Base-by-base conservation (phyloP, 2,329 filamentous ascomycete species). In the Venturia nashicola region DNA sequence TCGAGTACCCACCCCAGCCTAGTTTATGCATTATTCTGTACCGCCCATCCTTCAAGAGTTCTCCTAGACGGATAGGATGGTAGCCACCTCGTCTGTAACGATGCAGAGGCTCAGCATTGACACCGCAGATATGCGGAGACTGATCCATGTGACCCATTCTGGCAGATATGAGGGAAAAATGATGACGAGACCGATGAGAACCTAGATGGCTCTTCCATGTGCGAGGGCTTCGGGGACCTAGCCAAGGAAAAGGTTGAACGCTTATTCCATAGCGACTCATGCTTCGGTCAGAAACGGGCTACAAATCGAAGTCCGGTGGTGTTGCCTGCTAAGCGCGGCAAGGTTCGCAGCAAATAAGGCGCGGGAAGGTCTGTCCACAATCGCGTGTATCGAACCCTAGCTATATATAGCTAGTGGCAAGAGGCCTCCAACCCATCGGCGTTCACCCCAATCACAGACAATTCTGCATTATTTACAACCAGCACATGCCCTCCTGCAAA, bases 91-190 rank as follows among this genome's bases (percentile, higher is more conserved):
- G 27, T 8, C 36, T 27, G 46, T 70, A 71, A 62, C 66, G 67
- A 64, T 70, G 62, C 20, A 69, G 48, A 66, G 68, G 67, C 32
- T 71, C 70, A 11, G 69, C 65, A 55, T 70, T 66, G 23, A 69
- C 61, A 20, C 55, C 42, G 34, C 67, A 68, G n/a, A 5, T 60
- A 51, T 68, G 39, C 44, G 23, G 9, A 20, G 51, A 64, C 34
- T 32, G 39, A 61, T 61, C n/a, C 36, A 48, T 61, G 39, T 61
- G 39, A 61, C 5, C 32, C 32, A 12, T 44, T 61, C 39, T 43
- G 42, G 54, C 57, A 27, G 42, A 59, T 39, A 5, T 39, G 55
- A n/a, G 55, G 11, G 55, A 59, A 32, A 39, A n/a, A 3, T 14
- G 55, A 59, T 42, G 12, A n/a, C 27, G 32, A 59, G 32, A 59